A percentile compares a stretch with the other conserved stretches of the same genome.
Evolutionary conservation across 177 flowering plant species (phyloP).

Genomic region (Telopea speciosissima): DNA sequence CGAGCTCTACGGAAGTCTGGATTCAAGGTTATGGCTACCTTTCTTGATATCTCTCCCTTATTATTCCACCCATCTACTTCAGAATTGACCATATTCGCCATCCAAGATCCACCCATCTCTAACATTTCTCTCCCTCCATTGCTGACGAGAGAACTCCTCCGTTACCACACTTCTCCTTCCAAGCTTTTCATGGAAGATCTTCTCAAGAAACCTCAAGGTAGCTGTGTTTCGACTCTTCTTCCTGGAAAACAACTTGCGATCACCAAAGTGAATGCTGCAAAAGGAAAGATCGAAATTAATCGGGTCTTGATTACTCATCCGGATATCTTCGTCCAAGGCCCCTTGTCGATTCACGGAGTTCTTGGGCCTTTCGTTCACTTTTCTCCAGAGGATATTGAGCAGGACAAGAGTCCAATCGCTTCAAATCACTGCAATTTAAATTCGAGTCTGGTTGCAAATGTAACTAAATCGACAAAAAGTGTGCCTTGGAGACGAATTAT

Average conservation of each 20-base stretch:
- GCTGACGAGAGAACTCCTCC: slow-evolving; percentile 31
- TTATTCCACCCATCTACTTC: slow-evolving; percentile 31
- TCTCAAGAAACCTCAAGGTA: slow-evolving; percentile 21
- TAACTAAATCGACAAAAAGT: neutral
- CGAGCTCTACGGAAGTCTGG: slow-evolving; percentile 38
- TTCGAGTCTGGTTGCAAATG: neutral
- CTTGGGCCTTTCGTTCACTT: slow-evolving; percentile 33
- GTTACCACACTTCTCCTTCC: slow-evolving; percentile 45
- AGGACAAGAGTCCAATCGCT: slow-evolving; percentile 13
- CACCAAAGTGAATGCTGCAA: slow-evolving; percentile 18
- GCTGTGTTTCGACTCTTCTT: slow-evolving; percentile 39
- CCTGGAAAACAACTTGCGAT: slow-evolving; percentile 28
- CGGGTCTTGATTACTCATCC: slow-evolving; percentile 45
- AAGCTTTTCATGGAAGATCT: slow-evolving; percentile 33
- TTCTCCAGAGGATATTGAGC: neutral
- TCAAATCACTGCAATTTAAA: slow-evolving; percentile 22
- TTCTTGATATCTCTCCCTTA: slow-evolving; percentile 52
- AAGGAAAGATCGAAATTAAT: slow-evolving; percentile 46
- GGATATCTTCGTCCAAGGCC: slow-evolving; percentile 40
- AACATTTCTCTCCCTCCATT: slow-evolving; percentile 30
- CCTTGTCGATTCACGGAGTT: slow-evolving; percentile 49
- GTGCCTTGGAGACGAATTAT: slow-evolving; percentile 40
- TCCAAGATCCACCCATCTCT: slow-evolving; percentile 39
- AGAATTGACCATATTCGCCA: slow-evolving; percentile 45
- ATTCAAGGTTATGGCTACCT: slow-evolving; percentile 43